Conservation (phyloP, 345 rosid species). For the Kandelia obovata region DNA sequence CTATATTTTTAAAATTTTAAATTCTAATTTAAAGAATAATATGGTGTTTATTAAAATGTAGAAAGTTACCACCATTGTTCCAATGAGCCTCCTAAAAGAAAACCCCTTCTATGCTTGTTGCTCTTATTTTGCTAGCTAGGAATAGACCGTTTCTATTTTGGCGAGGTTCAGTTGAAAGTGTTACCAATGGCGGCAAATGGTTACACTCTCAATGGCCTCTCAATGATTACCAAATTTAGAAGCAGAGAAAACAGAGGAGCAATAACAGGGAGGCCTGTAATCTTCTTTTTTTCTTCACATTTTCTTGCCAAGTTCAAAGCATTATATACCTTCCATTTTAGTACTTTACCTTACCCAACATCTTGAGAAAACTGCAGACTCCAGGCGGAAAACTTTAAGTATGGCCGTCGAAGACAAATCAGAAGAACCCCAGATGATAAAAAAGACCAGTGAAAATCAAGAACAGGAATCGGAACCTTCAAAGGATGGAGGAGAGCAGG, state of each 20-base stretch:
- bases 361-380: background rate
- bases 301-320: slow-evolving; percentile 7
- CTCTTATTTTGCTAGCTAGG: too few species aligned
- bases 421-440: slow-evolving; percentile 5
- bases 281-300: background rate
- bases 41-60: too few species aligned
- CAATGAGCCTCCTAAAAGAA: too few species aligned
- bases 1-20: too few species aligned
- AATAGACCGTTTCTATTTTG: background rate
- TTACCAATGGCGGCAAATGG: background rate
- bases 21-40: too few species aligned
- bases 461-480: background rate
- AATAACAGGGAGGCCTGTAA: slow-evolving; percentile 8
- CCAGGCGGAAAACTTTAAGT: background rate
- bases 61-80: too few species aligned
- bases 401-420: slow-evolving; percentile 7
- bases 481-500: background rate
- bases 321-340: background rate
- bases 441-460: background rate
- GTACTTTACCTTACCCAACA: background rate
- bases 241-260: slow-evolving; percentile 16
- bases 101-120: too few species aligned
- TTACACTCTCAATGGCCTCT: background rate
- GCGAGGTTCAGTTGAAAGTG: background rate
- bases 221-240: background rate